Conservation (phyloP, 73 alveolate genomes). For the Paramecium sonneborni region DNA sequence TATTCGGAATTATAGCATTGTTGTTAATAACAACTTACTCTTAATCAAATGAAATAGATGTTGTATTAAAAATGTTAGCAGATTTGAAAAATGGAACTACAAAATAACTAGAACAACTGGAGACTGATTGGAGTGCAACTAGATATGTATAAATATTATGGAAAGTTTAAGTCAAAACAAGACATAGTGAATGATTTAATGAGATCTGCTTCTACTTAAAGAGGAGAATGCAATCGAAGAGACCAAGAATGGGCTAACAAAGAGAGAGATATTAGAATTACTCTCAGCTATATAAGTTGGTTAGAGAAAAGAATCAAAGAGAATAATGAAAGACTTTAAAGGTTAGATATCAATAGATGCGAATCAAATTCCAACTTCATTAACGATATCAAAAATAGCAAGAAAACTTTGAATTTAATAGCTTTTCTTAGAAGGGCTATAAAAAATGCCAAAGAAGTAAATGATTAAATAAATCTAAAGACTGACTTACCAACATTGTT, state of each 20-base stretch:
- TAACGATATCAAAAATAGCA: slow-evolving; percentile 34
- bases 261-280: slow-evolving; percentile 54
- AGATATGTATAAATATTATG: background rate
- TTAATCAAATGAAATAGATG: slow-evolving; percentile 35
- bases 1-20: slow-evolving; percentile 10
- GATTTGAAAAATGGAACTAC: slow-evolving; percentile 19
- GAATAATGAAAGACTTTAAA: slow-evolving; percentile 3
- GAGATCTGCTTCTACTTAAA: slow-evolving; percentile 29
- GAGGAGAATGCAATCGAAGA: slow-evolving; percentile 48
- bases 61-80: slow-evolving; percentile 1
- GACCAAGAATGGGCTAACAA: slow-evolving; percentile 35
- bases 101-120: background rate
- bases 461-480: background rate
- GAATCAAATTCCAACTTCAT: slow-evolving; percentile 51
- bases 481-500: slow-evolving; percentile 44
- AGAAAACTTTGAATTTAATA: slow-evolving; percentile 8
- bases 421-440: slow-evolving; percentile 40
- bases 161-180: background rate
- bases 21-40: background rate
- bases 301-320: slow-evolving; percentile 48
- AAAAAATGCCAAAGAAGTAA: slow-evolving; percentile 41
- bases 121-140: background rate
- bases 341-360: slow-evolving; percentile 45
- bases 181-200: background rate
- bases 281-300: slow-evolving; percentile 45